Conservation (phyloP, 371 early-diverging fungal species). For the Blakeslea trispora region DNA sequence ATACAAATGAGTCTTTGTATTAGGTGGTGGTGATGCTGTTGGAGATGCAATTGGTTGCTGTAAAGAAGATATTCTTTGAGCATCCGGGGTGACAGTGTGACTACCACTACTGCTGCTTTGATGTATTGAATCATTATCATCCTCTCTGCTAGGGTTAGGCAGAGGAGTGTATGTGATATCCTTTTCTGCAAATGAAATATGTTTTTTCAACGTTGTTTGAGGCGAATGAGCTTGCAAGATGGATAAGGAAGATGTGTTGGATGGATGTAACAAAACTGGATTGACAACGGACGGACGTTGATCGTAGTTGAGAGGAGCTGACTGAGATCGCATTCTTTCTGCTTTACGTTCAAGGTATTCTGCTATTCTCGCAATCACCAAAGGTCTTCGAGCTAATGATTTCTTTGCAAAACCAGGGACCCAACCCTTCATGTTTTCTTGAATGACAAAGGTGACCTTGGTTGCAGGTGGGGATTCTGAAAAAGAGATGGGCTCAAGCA, state of each 20-base stretch:
- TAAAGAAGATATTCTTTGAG: neutral
- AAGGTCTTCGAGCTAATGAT: constrained; percentile 62
- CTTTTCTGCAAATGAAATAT: constrained; percentile 39
- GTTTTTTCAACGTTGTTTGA: constrained; percentile 22
- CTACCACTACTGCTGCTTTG: constrained; percentile 1
- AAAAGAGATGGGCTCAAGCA: constrained; percentile 59
- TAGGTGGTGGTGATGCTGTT: neutral
- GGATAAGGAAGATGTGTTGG: neutral
- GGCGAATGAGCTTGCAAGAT: neutral
- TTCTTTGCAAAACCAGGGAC: constrained; percentile 68
- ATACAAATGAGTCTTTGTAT: constrained; percentile 17
- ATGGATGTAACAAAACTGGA: constrained; percentile 14
- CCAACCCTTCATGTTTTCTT: constrained; percentile 57
- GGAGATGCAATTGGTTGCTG: neutral
- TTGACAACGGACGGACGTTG: constrained; percentile 33
- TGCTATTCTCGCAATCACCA: constrained; percentile 64
- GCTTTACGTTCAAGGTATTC: constrained; percentile 68
- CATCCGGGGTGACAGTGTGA: too few species aligned
- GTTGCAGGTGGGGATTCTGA: constrained; percentile 50
- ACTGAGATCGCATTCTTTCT: constrained; percentile 42
- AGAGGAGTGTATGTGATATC: constrained; percentile 22
- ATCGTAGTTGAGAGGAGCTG: too few species aligned
- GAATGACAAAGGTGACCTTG: constrained; percentile 60
- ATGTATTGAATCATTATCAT: neutral
- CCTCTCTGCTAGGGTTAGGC: neutral